phyloP scores from a whole-genome alignment of 2,329 filamentous ascomycete genomes.

The Aspergillus tamarii region DNA sequence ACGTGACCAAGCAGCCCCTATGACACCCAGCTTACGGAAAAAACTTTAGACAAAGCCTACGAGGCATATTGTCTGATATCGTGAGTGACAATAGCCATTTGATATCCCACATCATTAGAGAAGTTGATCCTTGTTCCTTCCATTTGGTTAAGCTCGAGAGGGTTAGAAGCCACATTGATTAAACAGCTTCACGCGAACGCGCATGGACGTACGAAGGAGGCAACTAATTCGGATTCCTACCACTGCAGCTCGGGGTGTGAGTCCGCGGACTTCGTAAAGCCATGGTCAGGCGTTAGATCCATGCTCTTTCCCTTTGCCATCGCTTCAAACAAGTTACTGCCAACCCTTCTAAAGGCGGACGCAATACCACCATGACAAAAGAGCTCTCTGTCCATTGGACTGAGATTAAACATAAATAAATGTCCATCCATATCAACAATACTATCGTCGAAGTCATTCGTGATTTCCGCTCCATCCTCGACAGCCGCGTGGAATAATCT shows the following conservation, averaged over 20 bases:
- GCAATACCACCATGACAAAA: constrained; percentile 43
- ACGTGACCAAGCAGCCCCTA: background rate
- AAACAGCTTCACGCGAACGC: background rate
- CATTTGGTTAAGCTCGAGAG: no score
- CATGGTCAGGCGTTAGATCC: background rate
- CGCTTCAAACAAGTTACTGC: constrained; percentile 37
- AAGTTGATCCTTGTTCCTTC: no score
- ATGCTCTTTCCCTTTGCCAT: constrained; percentile 19
- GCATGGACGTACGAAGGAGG: background rate
- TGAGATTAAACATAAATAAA: constrained; percentile 41
- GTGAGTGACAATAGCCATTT: no score
- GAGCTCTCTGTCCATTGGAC: constrained; percentile 44
- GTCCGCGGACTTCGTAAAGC: background rate
- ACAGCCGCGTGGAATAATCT: constrained; percentile 43
- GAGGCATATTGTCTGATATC: no score
- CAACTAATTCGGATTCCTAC: background rate
- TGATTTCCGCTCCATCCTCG: constrained; percentile 39
- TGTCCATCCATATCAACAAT: constrained; percentile 26
- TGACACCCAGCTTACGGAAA: background rate
- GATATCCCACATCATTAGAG: no score
- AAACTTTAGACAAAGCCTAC: no score
- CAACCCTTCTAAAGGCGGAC: constrained; percentile 45
- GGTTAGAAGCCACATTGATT: no score
- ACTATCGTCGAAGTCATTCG: constrained; percentile 36
- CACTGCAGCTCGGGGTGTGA: background rate